Conservation (phyloP, 2,329 filamentous ascomycete species). For the Massarina eburnea region DNA sequence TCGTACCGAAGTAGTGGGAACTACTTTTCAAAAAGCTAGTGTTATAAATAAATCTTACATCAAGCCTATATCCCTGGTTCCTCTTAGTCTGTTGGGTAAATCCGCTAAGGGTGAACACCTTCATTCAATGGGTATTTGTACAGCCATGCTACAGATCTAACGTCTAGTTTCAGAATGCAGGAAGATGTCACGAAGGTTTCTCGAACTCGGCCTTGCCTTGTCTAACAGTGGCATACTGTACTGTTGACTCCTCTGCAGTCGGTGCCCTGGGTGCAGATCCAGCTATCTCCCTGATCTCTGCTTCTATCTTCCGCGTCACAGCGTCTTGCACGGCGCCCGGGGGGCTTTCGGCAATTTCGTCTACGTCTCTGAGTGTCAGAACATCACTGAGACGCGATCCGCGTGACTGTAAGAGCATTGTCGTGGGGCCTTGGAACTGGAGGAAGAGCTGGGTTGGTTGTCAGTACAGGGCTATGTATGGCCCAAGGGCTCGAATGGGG, state of each 20-base stretch:
- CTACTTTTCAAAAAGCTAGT: too few species aligned
- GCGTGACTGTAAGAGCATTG: slow-evolving; percentile 85
- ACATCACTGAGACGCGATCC: slow-evolving; percentile 76
- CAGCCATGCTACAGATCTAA: slow-evolving; percentile 7
- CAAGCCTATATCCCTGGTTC: too few species aligned
- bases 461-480: slow-evolving; percentile 15
- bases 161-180: neutral
- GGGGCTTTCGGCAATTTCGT: slow-evolving; percentile 84
- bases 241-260: slow-evolving; percentile 16
- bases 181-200: slow-evolving; percentile 1
- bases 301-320: slow-evolving; percentile 34
- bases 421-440: slow-evolving; percentile 83
- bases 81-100: too few species aligned
- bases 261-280: slow-evolving; percentile 17
- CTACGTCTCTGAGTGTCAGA: slow-evolving; percentile 75
- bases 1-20: too few species aligned
- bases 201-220: slow-evolving; percentile 32
- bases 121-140: too few species aligned
- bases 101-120: too few species aligned
- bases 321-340: slow-evolving; percentile 69
- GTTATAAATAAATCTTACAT: too few species aligned
- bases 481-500: neutral
- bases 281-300: slow-evolving; percentile 39
- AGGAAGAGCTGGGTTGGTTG: slow-evolving; percentile 68
- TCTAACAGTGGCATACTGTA: slow-evolving; percentile 29